Base-by-base conservation (phyloP, 306 rosid species). In the Dalbergia oliveri region DNA sequence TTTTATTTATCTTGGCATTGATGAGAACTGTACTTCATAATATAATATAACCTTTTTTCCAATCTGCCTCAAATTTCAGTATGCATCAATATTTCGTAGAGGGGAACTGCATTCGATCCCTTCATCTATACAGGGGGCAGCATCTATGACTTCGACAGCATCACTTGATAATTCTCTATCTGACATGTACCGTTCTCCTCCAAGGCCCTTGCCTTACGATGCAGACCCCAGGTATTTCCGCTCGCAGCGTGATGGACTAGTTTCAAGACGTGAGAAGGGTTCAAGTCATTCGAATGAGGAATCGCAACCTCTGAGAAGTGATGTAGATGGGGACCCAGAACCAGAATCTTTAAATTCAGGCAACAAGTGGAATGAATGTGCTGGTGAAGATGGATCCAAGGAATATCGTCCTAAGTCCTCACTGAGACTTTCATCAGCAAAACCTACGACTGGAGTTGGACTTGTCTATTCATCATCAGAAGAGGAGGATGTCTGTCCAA, bases 201-300 rank as follows among this genome's bases (percentile, higher is more conserved):
- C 98, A 44, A 89, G 96, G 88, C 99, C 99, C 43, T 82, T 96
- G 88, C 99, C 99, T 75, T 96, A 96, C 72, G 99, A 96, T 83
- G 98, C 85, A 57, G 98, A 93, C 82, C 93, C 98, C 13, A 87
- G 98, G 86, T 82, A 71, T 82, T 81, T 84, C 84, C 93, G 89
- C 64, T 84, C 84, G 78, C 97, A 91, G 83, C 89, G 88, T 56
- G 99, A 94, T 77, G 91, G 91, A 63, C 82, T 93, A 64, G 81
- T 90, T 84, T 90, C 93, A 45, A 90, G 98, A 82, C 93, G 91
- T 49, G 99, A 93, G 82, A 96, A 96, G 85, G 99, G 94, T 73
- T 88, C 98, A 23, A 93, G 97, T 81, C 98, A 96, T 81, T 87
- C 86, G 57, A 92, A 90, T 10, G 98, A 91, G 65, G 99, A 96